These are phyloP conservation scores for Elsinoe ampelina DNA, from an alignment of 2,329 filamentous ascomycete genomes.

Conservation along the genomic window DNA sequence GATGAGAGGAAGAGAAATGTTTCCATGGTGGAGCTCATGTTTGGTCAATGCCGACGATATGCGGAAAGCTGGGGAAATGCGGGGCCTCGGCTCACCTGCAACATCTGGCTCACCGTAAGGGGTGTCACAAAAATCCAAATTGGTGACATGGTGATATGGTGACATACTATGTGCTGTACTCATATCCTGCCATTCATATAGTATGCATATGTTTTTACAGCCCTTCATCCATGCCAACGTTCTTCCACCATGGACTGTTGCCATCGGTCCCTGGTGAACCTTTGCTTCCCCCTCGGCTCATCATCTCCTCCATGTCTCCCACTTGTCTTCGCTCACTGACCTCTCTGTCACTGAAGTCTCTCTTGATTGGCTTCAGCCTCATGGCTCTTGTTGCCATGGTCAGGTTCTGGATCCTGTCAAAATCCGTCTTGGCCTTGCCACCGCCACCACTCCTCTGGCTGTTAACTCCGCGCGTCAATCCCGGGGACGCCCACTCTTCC, in stretches of 20 bases:
- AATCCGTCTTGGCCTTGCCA: slow-evolving; percentile 22
- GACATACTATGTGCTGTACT: neutral
- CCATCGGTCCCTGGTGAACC: slow-evolving; percentile 22
- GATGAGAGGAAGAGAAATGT: neutral
- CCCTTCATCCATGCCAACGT: slow-evolving; percentile 42
- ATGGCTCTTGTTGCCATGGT: slow-evolving; percentile 41
- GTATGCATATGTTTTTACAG: slow-evolving; percentile 23
- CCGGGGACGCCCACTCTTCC: slow-evolving; percentile 47
- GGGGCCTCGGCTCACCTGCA: slow-evolving; percentile 2
- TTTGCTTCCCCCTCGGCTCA: slow-evolving; percentile 25
- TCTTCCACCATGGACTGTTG: slow-evolving; percentile 35
- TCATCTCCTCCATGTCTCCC: slow-evolving; percentile 70
- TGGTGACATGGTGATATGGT: neutral
- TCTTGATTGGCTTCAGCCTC: slow-evolving; percentile 56
- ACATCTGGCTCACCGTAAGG: neutral
- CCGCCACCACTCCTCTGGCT: slow-evolving; percentile 41
- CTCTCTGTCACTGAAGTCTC: slow-evolving; percentile 43
- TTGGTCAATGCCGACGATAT: slow-evolving; percentile 6
- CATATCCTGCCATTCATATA: neutral
- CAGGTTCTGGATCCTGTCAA: slow-evolving; percentile 40
- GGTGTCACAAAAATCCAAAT: neutral
- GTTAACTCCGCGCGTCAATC: slow-evolving; percentile 23
- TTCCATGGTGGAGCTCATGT: neutral
- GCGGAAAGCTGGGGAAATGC: neutral
- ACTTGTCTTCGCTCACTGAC: slow-evolving; percentile 83